phyloP scores from a whole-genome alignment of 768 basidiomycete genomes.

The Boletus reticulatus region DNA sequence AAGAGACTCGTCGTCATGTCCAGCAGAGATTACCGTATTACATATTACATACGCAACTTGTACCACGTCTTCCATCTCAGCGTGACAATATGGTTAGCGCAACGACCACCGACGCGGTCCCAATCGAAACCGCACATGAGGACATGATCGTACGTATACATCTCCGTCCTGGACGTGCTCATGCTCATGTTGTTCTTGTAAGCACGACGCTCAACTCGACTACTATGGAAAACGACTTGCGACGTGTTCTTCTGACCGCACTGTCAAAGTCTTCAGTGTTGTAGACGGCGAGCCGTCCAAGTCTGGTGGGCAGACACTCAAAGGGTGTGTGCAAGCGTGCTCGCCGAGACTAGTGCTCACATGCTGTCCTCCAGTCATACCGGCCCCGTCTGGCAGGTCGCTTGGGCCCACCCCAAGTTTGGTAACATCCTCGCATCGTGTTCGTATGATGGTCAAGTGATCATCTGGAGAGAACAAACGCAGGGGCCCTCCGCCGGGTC shows the following conservation, averaged over 20 bases:
- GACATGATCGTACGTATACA: conserved; percentile 84
- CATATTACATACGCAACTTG: too few species aligned
- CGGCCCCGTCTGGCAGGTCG: conserved; percentile 96
- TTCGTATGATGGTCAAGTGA: conserved; percentile 96
- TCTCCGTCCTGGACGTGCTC: background rate
- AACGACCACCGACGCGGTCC: conserved; percentile 65
- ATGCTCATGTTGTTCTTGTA: background rate
- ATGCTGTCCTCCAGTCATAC: conserved; percentile 63
- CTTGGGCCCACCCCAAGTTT: conserved; percentile 98
- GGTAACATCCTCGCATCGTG: conserved; percentile 97
- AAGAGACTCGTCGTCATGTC: conserved; percentile 25
- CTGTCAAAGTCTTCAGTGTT: conserved; percentile 93
- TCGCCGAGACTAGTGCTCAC: background rate
- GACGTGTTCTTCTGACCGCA: conserved; percentile 94
- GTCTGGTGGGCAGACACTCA: conserved; percentile 68
- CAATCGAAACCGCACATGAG: conserved; percentile 94
- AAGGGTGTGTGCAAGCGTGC: conserved; percentile 53
- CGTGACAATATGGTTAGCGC: conserved; percentile 27
- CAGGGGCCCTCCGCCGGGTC: conserved; percentile 51
- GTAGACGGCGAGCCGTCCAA: conserved; percentile 81
- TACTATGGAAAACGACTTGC: conserved; percentile 97
- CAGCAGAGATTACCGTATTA: too few species aligned
- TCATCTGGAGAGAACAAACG: conserved; percentile 94
- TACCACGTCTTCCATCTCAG: too few species aligned
- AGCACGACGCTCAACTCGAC: conserved; percentile 98